phyloP scores from a whole-genome alignment of 768 basidiomycete genomes.

The Polyporus arcularius region DNA sequence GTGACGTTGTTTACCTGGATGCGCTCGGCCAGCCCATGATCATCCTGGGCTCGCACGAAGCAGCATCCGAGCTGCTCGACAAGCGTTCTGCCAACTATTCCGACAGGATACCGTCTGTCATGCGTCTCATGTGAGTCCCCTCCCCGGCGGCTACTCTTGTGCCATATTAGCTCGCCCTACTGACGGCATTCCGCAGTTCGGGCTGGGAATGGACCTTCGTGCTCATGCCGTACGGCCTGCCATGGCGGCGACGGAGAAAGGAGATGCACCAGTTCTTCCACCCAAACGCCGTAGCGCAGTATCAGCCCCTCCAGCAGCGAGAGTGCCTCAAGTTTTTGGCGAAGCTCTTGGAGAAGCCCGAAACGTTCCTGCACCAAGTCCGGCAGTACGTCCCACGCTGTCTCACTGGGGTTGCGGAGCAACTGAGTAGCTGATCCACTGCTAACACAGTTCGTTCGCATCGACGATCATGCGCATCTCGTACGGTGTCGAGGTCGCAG shows the following conservation, averaged over 20 bases:
- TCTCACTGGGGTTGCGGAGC: neutral
- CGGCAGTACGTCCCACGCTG: neutral
- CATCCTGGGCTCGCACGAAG: constrained; percentile 23
- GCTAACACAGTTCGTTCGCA: constrained; percentile 1
- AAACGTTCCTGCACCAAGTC: constrained; percentile 11
- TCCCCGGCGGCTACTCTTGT: neutral
- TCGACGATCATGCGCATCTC: constrained; percentile 11
- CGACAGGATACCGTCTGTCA: constrained; percentile 21
- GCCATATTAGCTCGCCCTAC: neutral
- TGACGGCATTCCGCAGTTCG: neutral
- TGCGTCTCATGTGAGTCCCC: constrained; percentile 13
- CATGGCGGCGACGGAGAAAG: constrained; percentile 12
- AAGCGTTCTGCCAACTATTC: constrained; percentile 28
- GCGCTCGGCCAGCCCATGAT: constrained; percentile 22
- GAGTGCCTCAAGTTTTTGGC: constrained; percentile 9
- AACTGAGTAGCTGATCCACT: neutral
- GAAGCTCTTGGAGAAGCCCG: constrained; percentile 3
- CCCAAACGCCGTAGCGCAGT: constrained; percentile 12
- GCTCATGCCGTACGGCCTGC: constrained; percentile 13
- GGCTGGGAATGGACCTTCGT: constrained; percentile 20
- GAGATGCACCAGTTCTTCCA: constrained; percentile 17
- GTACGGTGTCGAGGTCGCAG: constrained; percentile 15
- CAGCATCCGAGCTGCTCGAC: constrained; percentile 28
- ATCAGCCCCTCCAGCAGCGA: constrained; percentile 12
- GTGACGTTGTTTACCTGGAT: constrained; percentile 23